A percentile compares a stretch with the other conserved stretches of the same genome.
phyloP scores from a whole-genome alignment of 805 yeast species.

The Schwanniomyces occidentalis region DNA sequence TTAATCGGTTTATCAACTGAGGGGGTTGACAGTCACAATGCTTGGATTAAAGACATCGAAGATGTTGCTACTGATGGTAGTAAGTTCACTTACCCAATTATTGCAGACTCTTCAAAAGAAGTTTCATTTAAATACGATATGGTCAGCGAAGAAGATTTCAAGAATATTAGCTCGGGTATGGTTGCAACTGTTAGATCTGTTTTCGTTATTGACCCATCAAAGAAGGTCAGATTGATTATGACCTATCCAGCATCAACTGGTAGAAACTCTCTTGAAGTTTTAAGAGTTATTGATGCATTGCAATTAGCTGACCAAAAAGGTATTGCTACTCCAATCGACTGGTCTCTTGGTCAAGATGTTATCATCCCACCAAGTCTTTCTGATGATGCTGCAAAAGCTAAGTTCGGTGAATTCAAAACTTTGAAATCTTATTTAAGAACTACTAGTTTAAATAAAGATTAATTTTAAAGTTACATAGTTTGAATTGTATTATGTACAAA shows the following conservation, averaged over 20 bases:
- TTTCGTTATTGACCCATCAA: conserved; percentile 67
- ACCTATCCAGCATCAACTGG: conserved; percentile 76
- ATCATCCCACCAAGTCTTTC: conserved; percentile 67
- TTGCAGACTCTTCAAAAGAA: conserved; percentile 64
- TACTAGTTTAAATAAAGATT: conserved; percentile 35
- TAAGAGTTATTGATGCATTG: conserved; percentile 68
- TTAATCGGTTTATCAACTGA: conserved; percentile 71
- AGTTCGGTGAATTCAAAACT: conserved; percentile 61
- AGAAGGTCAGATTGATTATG: conserved; percentile 60
- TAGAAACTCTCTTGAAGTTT: conserved; percentile 72
- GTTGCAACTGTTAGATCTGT: conserved; percentile 72
- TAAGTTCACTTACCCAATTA: conserved; percentile 60
- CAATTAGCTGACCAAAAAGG: conserved; percentile 63
- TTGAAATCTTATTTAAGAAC: conserved; percentile 66
- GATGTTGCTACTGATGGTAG: conserved; percentile 58
- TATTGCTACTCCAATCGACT: conserved; percentile 69
- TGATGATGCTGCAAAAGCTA: conserved; percentile 57
- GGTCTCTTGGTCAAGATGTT: conserved; percentile 75
- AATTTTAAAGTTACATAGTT: neutral
- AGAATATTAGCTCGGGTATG: conserved; percentile 59
- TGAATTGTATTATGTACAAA: neutral
- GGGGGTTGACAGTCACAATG: conserved; percentile 57
- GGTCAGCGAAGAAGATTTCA: conserved; percentile 67
- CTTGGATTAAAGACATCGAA: conserved; percentile 73
- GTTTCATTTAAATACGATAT: conserved; percentile 65